Percentiles rank a stretch among this genome's conserved stretches.
Conservation (phyloP, 768 basidiomycete genomes). For the Suillus subluteus region DNA sequence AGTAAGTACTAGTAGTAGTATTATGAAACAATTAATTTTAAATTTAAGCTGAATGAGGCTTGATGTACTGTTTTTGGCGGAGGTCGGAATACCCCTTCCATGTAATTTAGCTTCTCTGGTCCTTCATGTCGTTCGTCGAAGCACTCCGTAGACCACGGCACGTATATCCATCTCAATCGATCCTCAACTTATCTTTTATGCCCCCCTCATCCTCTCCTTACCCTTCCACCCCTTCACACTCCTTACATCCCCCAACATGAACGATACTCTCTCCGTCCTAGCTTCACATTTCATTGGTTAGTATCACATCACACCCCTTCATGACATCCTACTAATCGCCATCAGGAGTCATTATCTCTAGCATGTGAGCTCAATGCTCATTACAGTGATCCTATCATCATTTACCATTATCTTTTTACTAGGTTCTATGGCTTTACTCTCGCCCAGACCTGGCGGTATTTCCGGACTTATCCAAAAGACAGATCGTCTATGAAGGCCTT, state of each 20-base stretch:
- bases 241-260: constrained; percentile 20
- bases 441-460: constrained; percentile 39
- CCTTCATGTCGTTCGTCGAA: constrained; percentile 35
- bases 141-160: constrained; percentile 35
- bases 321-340: constrained; percentile 9
- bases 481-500: constrained; percentile 34
- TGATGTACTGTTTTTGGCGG: background rate
- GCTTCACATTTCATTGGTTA: constrained; percentile 33
- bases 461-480: constrained; percentile 34
- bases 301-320: background rate
- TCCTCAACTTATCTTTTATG: constrained; percentile 13
- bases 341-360: constrained; percentile 36
- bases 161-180: constrained; percentile 20
- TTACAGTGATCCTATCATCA: background rate
- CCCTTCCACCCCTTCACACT: background rate
- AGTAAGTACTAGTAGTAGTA: no score
- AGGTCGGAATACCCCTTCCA: background rate
- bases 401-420: background rate
- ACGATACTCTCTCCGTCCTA: constrained; percentile 21
- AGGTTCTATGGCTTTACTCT: constrained; percentile 41
- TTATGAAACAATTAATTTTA: background rate
- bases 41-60: background rate
- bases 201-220: background rate
- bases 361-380: constrained; percentile 30
- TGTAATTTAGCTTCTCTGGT: constrained; percentile 20